Evolutionary conservation across 129 eudicot genomes (phyloP).

Genomic region (Glebionis coronaria): DNA sequence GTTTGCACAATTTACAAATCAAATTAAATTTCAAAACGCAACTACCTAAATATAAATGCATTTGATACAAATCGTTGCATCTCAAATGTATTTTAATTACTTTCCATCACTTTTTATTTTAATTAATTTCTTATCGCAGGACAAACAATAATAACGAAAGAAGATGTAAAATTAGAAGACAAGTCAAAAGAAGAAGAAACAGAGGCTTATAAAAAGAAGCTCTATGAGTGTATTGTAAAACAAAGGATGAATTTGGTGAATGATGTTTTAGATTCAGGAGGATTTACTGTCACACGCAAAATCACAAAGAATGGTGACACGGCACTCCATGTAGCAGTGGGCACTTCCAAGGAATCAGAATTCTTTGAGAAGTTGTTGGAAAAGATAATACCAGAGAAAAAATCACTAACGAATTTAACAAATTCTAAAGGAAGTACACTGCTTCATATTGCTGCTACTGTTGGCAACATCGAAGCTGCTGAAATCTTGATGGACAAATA

Average conservation of each 20-base stretch:
- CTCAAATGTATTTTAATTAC: too few relatives aligned
- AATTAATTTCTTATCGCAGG: too few relatives aligned
- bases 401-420: neutral
- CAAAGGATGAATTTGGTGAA: too few relatives aligned
- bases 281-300: neutral
- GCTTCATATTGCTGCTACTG: constrained; percentile 23
- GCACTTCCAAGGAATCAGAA: neutral
- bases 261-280: neutral
- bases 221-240: too few relatives aligned
- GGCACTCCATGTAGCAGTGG: constrained; percentile 14
- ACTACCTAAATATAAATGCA: too few relatives aligned
- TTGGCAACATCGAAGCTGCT: constrained; percentile 16
- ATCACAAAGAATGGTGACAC: constrained; percentile 14
- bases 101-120: too few relatives aligned
- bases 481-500: neutral
- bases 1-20: too few relatives aligned
- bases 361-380: neutral
- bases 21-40: too few relatives aligned
- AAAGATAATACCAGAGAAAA: neutral
- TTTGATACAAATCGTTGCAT: too few relatives aligned
- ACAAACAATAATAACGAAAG: too few relatives aligned
- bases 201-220: too few relatives aligned
- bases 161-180: neutral
- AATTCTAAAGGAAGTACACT: constrained; percentile 15
- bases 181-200: neutral